Evolutionary conservation across 441 rosid genomes (phyloP).

Genomic region (Adansonia grandidieri): DNA sequence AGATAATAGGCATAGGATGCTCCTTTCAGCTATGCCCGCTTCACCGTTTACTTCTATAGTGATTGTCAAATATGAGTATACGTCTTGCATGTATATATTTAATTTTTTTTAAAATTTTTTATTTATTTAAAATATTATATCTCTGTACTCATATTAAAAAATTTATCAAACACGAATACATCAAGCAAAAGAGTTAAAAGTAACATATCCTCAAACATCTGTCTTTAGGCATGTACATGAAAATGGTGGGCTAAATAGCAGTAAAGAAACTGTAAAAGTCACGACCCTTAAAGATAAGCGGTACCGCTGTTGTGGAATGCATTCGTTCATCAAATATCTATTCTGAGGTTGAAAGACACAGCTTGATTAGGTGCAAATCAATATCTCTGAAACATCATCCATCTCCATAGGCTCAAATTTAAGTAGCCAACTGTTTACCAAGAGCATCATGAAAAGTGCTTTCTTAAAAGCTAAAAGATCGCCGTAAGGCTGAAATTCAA

Average conservation of each 20-base stretch:
- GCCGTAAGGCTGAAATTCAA: neutral
- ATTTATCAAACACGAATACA: too few relatives aligned
- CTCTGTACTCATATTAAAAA: too few relatives aligned
- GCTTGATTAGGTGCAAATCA: neutral
- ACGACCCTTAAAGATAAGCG: neutral
- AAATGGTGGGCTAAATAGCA: constrained; percentile 4
- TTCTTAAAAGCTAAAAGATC: neutral
- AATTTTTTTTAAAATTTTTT: too few relatives aligned
- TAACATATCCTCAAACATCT: neutral
- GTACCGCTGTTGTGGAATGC: neutral
- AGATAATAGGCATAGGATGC: neutral
- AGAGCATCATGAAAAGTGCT: neutral
- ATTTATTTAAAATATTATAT: too few relatives aligned
- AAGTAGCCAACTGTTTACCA: neutral
- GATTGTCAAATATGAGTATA: too few relatives aligned
- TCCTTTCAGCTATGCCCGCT: neutral
- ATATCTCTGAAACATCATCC: neutral
- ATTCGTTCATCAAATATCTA: constrained; percentile 1
- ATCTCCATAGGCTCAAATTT: neutral
- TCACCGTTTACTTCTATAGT: neutral
- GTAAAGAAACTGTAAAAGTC: neutral
- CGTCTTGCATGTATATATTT: too few relatives aligned
- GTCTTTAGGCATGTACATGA: neutral
- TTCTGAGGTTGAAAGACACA: neutral
- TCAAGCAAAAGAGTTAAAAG: too few relatives aligned